phyloP scores from a whole-genome alignment of 164 flowering plant genomes.

The Brasenia schreberi region DNA sequence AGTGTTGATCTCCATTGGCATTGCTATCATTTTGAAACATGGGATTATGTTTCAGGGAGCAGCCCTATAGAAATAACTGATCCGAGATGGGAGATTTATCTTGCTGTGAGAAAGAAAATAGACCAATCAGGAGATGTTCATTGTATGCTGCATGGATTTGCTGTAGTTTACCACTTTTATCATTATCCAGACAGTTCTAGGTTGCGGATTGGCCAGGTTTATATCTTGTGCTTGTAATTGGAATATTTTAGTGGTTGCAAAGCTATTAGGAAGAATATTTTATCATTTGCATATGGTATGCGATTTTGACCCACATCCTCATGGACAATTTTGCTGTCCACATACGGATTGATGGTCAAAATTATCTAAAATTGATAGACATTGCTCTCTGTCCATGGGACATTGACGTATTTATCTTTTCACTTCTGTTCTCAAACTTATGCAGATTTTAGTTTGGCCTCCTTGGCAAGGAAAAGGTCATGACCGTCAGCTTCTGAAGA shows the following conservation, averaged over 20 bases:
- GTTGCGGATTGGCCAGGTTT: conserved; percentile 84
- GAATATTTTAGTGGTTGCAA: background rate
- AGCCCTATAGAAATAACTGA: conserved; percentile 80
- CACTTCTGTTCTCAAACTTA: background rate
- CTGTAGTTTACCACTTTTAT: conserved; percentile 68
- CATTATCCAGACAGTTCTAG: conserved; percentile 67
- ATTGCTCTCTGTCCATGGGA: no score
- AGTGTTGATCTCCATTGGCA: background rate
- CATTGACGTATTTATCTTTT: no score
- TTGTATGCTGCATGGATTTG: conserved; percentile 54
- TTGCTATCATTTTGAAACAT: background rate
- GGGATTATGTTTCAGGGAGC: conserved; percentile 42
- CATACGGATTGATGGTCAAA: no score
- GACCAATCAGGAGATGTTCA: conserved; percentile 21
- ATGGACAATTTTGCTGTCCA: no score
- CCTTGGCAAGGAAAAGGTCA: conserved; percentile 76
- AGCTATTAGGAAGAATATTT: background rate
- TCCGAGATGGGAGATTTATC: conserved; percentile 78
- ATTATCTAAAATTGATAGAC: no score
- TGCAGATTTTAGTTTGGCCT: conserved; percentile 83
- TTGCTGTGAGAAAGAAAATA: conserved; percentile 35
- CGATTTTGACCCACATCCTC: background rate
- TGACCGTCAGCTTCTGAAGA: conserved; percentile 59
- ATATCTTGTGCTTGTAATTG: conserved; percentile 1
- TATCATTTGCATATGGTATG: background rate